These are phyloP conservation scores for Gastrodia elata DNA, from an alignment of 106 monocot species.

Conservation along the genomic window DNA sequence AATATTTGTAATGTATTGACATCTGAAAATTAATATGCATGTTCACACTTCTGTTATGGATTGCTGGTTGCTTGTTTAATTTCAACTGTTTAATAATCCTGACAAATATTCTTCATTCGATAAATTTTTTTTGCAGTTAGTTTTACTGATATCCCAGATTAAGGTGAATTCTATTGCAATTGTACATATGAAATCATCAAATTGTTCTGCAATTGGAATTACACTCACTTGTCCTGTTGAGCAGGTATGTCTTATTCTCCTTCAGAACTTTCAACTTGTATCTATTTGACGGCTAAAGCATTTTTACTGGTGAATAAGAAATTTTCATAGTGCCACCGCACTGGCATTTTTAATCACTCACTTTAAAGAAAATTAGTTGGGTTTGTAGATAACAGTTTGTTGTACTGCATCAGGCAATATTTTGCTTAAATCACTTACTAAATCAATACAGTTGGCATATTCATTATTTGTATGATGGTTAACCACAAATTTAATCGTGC, in stretches of 20 bases:
- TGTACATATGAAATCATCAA: constrained; percentile 37
- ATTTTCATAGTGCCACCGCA: not conserved
- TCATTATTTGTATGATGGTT: not conserved
- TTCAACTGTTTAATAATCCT: not conserved
- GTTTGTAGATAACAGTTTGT: not conserved
- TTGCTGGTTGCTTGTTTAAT: not conserved
- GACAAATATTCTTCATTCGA: not conserved
- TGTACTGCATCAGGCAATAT: not conserved
- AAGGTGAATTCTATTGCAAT: constrained; percentile 81
- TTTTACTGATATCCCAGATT: constrained; percentile 59
- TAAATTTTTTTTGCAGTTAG: constrained; percentile 34
- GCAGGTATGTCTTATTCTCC: constrained; percentile 42
- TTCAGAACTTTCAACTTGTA: not conserved
- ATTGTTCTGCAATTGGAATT: constrained; percentile 13
- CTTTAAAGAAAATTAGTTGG: not conserved
- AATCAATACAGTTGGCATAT: not conserved
- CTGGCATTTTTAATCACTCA: not conserved
- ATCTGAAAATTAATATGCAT: too few relatives aligned
- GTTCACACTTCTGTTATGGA: not conserved
- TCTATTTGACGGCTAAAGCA: not conserved
- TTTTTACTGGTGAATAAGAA: not conserved
- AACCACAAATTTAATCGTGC: not conserved
- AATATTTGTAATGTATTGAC: too few relatives aligned
- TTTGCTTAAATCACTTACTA: not conserved
- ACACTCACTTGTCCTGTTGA: constrained; percentile 35